Conservation (phyloP, 148 eudicot species). For the Fallopia convolvulus region DNA sequence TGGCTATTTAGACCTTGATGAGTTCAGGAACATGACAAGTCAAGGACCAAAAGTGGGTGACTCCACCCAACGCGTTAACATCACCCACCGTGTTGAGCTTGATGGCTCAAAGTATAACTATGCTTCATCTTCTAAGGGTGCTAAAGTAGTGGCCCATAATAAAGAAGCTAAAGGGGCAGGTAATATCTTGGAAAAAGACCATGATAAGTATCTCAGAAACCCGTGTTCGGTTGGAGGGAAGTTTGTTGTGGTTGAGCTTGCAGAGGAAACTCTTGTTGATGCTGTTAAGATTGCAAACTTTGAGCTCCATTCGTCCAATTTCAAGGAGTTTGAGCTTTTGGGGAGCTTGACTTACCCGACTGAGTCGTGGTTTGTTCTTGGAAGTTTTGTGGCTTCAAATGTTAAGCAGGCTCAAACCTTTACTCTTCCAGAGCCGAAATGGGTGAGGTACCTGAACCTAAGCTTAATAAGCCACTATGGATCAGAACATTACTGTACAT, state of each 20-base stretch:
- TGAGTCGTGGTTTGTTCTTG: constrained; percentile 57
- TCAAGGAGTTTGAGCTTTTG: constrained; percentile 70
- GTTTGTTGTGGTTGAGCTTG: constrained; percentile 72
- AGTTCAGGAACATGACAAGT: constrained; percentile 27
- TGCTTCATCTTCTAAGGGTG: constrained; percentile 83
- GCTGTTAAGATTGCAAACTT: constrained; percentile 83
- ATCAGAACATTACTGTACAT: constrained; percentile 75
- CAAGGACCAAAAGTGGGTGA: constrained; percentile 27
- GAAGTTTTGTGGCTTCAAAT: constrained; percentile 71
- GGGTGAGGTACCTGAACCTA: constrained; percentile 71
- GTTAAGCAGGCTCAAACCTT: constrained; percentile 70
- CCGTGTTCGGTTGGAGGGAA: constrained; percentile 78
- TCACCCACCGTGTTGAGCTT: constrained; percentile 75
- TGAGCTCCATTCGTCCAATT: constrained; percentile 86
- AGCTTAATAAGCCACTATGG: constrained; percentile 75
- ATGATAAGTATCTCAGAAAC: constrained; percentile 80
- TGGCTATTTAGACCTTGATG: constrained; percentile 43
- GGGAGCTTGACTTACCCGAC: constrained; percentile 81
- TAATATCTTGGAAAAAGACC: constrained; percentile 75
- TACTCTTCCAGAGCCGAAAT: constrained; percentile 71
- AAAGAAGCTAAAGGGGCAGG: constrained; percentile 87
- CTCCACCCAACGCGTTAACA: constrained; percentile 32
- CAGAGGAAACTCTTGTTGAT: constrained; percentile 80
- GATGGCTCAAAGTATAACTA: constrained; percentile 85
- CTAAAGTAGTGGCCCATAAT: constrained; percentile 82